Conservation (phyloP, 2,329 filamentous ascomycete species). For the Talaromyces islandicus region DNA sequence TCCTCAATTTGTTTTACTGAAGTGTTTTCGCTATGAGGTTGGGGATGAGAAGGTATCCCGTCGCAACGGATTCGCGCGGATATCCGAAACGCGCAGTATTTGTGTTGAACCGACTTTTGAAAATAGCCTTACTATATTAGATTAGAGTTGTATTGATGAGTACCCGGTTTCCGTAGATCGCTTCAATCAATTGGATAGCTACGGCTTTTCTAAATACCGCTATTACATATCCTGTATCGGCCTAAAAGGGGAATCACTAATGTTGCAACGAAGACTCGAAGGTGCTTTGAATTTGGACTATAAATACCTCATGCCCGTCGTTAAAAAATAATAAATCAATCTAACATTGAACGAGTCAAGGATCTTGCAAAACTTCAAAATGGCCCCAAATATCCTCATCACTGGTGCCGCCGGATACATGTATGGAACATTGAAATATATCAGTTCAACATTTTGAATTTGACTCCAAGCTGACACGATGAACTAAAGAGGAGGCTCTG, state of each 20-base stretch:
- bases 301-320: neutral
- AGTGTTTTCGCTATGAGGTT: neutral
- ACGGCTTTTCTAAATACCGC: neutral
- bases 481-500: neutral
- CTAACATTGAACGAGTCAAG: neutral
- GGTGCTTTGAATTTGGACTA: neutral
- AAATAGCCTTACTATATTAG: neutral
- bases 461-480: neutral
- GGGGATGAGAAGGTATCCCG: neutral
- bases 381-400: neutral
- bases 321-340: neutral
- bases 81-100: neutral
- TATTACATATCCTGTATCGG: neutral
- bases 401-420: constrained; percentile 3
- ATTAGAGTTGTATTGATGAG: neutral
- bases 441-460: neutral
- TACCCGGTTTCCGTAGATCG: neutral
- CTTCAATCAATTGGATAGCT: neutral
- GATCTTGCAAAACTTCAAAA: neutral
- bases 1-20: neutral
- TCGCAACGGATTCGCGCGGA: neutral
- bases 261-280: neutral
- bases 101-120: neutral
- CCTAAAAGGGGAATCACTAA: neutral
- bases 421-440: neutral